Evolutionary conservation across 495 filamentous ascomycete species (phyloP), one percentile per base, ranked within the genome.

Genomic region (Penicillium longicatenatum): DNA sequence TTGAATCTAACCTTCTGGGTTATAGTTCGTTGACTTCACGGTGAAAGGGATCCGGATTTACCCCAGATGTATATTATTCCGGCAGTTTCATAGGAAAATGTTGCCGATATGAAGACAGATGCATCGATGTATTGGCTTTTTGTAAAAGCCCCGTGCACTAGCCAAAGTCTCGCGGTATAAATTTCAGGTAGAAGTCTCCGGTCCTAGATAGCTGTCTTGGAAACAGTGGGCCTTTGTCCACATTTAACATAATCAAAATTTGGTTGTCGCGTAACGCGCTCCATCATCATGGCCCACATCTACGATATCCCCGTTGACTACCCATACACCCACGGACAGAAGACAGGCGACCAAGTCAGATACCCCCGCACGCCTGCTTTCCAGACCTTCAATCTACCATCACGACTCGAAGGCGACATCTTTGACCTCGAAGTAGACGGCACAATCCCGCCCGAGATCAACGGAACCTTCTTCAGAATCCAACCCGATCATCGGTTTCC

Each of bases 401-500:
- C 16, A 4, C 37, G 37, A 39, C 12, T 39, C 6, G 37, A 39
- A n/a, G 37, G 37, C 14, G 37, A 39, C 3, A 12, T 39, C 6
- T 16, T 39, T 1, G 37, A 39, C 16, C 37, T 39, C 14, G 37
- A 39, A n/a, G 37, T 39, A 3, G 37, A 39, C 14, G 37, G 37
- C 16, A 17, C 14, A n/a, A 39, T 39, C 4, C 37, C 37, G 14
- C 14, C 14, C 11, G 37, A 39, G 4, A 39, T 39, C 16, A 39
- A 39, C 16, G 37, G 37, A 16, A 39, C 37, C 6, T 39, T 39
- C 37, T 39, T n/a, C 16, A 39, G 37, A 17, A 17, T 39, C 1
- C 37, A 39, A 12, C 37, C 37, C 3, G 37, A 39, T 17, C 67
- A 60, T 4, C 53, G 58, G 6, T 50, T 64, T 6, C 61, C 67